Evolutionary conservation across 176 grass and related monocot genomes (phyloP).

Genomic region (Oryza meyeriana): DNA sequence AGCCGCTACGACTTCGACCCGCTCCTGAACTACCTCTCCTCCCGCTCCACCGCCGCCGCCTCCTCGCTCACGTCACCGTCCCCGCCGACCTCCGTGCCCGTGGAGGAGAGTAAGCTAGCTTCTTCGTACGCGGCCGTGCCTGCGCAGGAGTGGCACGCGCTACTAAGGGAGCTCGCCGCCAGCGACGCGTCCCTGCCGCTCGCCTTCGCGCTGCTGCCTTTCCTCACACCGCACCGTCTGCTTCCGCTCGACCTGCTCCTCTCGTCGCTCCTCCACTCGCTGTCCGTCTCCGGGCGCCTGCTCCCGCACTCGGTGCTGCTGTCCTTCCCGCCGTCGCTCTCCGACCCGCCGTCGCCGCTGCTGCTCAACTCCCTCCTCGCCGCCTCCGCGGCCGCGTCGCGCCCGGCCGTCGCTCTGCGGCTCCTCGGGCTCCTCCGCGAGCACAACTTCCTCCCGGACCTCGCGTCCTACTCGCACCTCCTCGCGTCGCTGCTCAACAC

Average conservation of each 20-base stretch:
- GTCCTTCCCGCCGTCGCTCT: constrained; percentile 60
- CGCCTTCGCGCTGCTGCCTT: constrained; percentile 68
- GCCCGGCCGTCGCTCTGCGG: constrained; percentile 66
- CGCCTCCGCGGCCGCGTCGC: constrained; percentile 65
- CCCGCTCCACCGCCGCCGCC: background rate
- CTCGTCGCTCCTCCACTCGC: constrained; percentile 73
- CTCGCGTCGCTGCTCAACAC: constrained; percentile 81
- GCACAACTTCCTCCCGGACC: constrained; percentile 79
- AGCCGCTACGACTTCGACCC: constrained; percentile 72
- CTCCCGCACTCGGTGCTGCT: constrained; percentile 66
- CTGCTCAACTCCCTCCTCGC: constrained; percentile 87
- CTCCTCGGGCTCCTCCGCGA: constrained; percentile 64
- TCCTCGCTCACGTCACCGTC: constrained; percentile 22
- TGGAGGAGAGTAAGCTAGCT: constrained; percentile 43
- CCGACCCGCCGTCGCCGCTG: constrained; percentile 69
- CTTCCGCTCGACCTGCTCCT: constrained; percentile 87
- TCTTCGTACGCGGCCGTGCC: constrained; percentile 68
- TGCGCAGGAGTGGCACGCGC: constrained; percentile 58
- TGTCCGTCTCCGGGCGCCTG: constrained; percentile 54
- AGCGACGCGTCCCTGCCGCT: constrained; percentile 59
- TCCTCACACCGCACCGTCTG: constrained; percentile 88
- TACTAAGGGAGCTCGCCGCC: constrained; percentile 63
- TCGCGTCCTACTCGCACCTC: constrained; percentile 75
- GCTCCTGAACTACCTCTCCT: constrained; percentile 65
- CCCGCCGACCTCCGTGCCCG: constrained; percentile 26